A percentile compares a stretch with the other conserved stretches of the same genome.
phyloP scores from a whole-genome alignment of 148 eudicot genomes.

The Linanthus parryae region DNA sequence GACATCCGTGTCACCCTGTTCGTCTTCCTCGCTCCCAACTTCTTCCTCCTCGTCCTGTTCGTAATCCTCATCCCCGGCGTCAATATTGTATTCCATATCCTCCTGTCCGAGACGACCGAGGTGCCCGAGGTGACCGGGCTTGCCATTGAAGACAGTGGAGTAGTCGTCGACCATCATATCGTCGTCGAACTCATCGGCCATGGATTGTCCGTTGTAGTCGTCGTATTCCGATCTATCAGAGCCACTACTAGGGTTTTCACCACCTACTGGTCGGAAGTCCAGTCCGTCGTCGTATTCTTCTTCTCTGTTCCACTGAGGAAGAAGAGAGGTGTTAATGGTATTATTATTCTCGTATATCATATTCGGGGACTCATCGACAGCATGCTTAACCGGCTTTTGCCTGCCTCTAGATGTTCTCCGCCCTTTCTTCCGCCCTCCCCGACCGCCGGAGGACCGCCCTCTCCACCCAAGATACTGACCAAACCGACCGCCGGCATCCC shows the following conservation, averaged over 20 bases:
- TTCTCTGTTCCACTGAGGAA: conserved; percentile 20
- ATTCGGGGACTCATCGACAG: conserved; percentile 1
- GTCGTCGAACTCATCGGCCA: conserved; percentile 22
- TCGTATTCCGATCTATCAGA: conserved; percentile 21
- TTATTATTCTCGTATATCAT: conserved; percentile 5
- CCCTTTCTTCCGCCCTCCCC: conserved; percentile 34
- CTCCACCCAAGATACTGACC: conserved; percentile 30
- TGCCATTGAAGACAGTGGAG: conserved; percentile 7
- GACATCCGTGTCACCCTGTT: conserved; percentile 21
- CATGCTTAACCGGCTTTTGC: conserved; percentile 17
- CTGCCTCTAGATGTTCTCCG: conserved; percentile 22
- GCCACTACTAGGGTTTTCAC: conserved; percentile 31
- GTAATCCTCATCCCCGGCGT: conserved; percentile 20
- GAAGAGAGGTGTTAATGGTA: conserved; percentile 4
- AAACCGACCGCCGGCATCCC: conserved; percentile 14
- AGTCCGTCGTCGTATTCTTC: conserved; percentile 7
- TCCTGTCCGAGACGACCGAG: too few species aligned
- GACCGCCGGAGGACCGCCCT: conserved; percentile 31
- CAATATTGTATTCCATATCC: conserved; percentile 13
- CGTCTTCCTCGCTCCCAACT: too few species aligned
- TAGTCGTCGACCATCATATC: conserved; percentile 18
- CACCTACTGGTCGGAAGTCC: too few species aligned
- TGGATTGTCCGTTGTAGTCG: conserved; percentile 15
- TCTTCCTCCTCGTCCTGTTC: conserved; percentile 2
- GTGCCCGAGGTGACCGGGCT: conserved; percentile 7